Conservation (phyloP, 1,284 basidiomycete genomes). For the Apiotrichum gamsii region DNA sequence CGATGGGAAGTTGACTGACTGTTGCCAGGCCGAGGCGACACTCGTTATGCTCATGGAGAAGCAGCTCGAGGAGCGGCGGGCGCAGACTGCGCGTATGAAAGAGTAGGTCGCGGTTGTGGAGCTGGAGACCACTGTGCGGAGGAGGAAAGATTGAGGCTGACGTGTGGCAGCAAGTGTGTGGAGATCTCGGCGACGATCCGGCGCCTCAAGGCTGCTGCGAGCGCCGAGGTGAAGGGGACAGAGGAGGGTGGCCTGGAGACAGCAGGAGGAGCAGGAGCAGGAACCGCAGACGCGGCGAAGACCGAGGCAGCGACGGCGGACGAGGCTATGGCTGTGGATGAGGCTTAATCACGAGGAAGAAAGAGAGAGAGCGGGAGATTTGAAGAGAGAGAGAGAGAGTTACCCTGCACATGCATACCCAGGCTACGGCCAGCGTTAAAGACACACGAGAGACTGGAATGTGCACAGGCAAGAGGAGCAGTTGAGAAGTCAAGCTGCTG, state of each 20-base stretch:
- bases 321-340: not conserved
- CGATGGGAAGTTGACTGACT: no score
- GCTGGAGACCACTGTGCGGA: not conserved
- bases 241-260: not conserved
- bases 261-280: no score
- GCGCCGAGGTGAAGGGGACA: not conserved
- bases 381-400: no score
- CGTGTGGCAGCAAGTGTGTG: constrained; percentile 9
- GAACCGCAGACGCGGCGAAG: no score
- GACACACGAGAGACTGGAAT: no score
- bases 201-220: constrained; percentile 7
- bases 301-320: not conserved
- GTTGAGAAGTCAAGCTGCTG: no score
- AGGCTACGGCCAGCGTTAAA: no score
- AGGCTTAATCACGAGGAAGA: not conserved
- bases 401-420: constrained; percentile 22
- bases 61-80: constrained; percentile 29
- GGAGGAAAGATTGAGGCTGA: not conserved
- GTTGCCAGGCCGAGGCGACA: constrained; percentile 37
- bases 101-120: constrained; percentile 14
- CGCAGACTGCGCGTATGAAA: constrained; percentile 29
- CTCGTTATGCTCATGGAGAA: constrained; percentile 43
- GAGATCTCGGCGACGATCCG: constrained; percentile 13
- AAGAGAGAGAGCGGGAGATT: no score
- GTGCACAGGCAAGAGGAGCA: no score